Evolutionary conservation across 805 yeast genomes (phyloP), one percentile per base, ranked within the genome.

Genomic region (Babjeviella inositovora): DNA sequence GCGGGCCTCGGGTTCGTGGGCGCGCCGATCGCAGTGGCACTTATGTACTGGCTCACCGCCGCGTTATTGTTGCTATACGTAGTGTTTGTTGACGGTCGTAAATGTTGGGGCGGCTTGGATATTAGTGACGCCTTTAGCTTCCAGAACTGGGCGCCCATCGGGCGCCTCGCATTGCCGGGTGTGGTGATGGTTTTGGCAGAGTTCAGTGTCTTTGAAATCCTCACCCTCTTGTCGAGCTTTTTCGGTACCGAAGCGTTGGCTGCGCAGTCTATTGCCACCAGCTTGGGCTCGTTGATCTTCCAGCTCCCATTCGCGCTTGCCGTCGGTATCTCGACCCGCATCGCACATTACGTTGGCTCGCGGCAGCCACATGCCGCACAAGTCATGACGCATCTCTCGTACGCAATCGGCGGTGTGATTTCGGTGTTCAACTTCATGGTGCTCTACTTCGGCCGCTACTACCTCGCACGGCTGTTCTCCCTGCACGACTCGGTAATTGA

Each of bases 121-220:
- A 18, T 23, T 10, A 9, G n/a, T 10, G n/a, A 9, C 13, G 11
- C 14, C n/a, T 34, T 37, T n/a, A n/a, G 34, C 28, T 53, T 55
- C 34, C 34, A 36, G 9, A 48, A 50, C 26, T 63, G 70, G 70
- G 26, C 34, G 4, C 44, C 42, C 19, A 59, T 62, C 53, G 48
- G 60, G 23, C 35, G 43, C 17, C 41, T 64, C 9, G 62, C 70
- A 3, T 34, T 62, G 6, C 70, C 72, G 0, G 70, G 70, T 8
- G 60, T 64, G 3, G 35, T 62, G 20, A 61, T 64, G 70, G 61
- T 63, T 18, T 55, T 62, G 32, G 67, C 70, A 5, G 72, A 64
- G 36, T 61, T 70, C 47, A 44, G 62, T 19, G 70, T 70, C 3
- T 64, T 63, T 32, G 67, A 63, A 41, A 47, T 64, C 18, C 45